Evolutionary conservation across 805 yeast genomes (phyloP).

Genomic region (Metschnikowia cerradonensis): DNA sequence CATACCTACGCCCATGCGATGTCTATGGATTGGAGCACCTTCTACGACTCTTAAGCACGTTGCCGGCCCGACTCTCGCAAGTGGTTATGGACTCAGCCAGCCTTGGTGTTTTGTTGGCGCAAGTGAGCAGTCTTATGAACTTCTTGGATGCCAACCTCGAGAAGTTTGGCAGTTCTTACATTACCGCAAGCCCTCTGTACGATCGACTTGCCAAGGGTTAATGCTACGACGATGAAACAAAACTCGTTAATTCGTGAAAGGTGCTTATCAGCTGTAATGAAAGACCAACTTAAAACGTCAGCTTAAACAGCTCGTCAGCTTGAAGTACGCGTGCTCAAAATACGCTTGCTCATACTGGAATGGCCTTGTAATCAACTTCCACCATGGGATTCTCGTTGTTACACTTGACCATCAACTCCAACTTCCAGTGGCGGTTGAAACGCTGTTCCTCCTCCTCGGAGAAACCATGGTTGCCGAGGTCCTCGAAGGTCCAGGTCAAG

Average conservation of each 20-base stretch:
- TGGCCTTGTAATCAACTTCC: slow-evolving; percentile 59
- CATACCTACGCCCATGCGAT: slow-evolving; percentile 6
- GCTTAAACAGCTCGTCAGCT: no score
- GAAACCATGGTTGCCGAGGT: slow-evolving; percentile 55
- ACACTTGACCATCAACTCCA: slow-evolving; percentile 60
- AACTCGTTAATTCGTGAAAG: neutral
- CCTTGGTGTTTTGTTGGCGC: slow-evolving; percentile 48
- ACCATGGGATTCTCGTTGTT: slow-evolving; percentile 65
- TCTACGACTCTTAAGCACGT: slow-evolving; percentile 65
- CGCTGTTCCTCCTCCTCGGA: slow-evolving; percentile 41
- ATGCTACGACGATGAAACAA: neutral
- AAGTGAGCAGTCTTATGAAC: slow-evolving; percentile 50
- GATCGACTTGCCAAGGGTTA: slow-evolving; percentile 25
- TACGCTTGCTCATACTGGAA: slow-evolving; percentile 29
- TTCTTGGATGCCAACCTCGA: slow-evolving; percentile 46
- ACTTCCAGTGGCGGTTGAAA: slow-evolving; percentile 57
- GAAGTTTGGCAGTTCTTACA: slow-evolving; percentile 33
- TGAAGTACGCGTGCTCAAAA: no score
- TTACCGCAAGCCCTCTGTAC: slow-evolving; percentile 37
- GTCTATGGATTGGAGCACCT: slow-evolving; percentile 79
- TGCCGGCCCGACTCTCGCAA: slow-evolving; percentile 80
- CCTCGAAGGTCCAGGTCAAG: slow-evolving; percentile 62
- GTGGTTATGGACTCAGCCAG: slow-evolving; percentile 80
- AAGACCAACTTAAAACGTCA: neutral
- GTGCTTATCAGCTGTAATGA: neutral